Evolutionary conservation across 1,139 yeast species (phyloP), one percentile per base, ranked within the genome.

Genomic region (Hanseniaspora gamundiae): DNA sequence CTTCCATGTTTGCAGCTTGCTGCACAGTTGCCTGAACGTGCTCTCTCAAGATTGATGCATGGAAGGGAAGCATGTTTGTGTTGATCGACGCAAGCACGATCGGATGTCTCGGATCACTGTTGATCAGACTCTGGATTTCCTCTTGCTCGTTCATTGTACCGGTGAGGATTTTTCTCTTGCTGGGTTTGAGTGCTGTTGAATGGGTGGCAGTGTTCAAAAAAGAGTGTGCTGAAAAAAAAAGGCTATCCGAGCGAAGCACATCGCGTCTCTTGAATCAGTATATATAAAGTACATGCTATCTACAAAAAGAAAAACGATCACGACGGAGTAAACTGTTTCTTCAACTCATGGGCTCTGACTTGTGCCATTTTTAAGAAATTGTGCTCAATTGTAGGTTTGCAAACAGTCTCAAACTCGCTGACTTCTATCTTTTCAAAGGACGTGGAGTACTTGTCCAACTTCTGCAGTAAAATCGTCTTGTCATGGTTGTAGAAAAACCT

Each of bases 11-110:
- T 1, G 47, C 45, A 13, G 61, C 57, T 35, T 51, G 50, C 6
- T 50, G 42, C 14, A 61, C 45, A 3, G 65, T 61, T 11, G 49
- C 52, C 41, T 57, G 54, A n/a, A 59, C 41, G 45, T 58, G 58
- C 7, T 44, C 48, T 17, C 54, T 52, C 20, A 60, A 44, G 2
- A 57, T 52, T 11, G 45, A 41, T 4, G 51, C 41, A 16, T 57
- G 49, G 10, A 61, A 44, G 2, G 47, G 47, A 9, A 44, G 19
- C 5, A 17, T 19, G 17, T 26, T 19, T 14, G 36, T 31, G 11
- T 41, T 35, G 26, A 36, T 24, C 11, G 28, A 24, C 4, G 39
- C 22, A 10, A 36, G 7, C 19, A 22, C 29, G 13, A 36, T 19
- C 2, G 39, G 39, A 14, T 36, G 22, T 17, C 20, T 13, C 9